phyloP scores from a whole-genome alignment of 305 asterid genomes.

The Nicotiana rustica region DNA sequence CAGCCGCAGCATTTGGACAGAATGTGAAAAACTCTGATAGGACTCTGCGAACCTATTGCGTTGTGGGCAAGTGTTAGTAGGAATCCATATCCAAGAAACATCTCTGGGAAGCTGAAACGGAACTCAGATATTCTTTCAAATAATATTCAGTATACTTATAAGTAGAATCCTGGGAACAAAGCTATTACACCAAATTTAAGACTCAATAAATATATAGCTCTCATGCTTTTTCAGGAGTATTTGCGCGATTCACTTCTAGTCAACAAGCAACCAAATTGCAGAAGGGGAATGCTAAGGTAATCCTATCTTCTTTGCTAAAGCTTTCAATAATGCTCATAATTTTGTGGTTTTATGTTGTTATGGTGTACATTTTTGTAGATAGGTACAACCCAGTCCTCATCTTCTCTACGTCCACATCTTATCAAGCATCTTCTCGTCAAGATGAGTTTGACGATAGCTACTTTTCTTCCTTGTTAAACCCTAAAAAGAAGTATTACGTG shows the following conservation, averaged over 20 bases:
- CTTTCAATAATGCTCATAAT: neutral
- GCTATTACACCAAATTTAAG: neutral
- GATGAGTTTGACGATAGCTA: neutral
- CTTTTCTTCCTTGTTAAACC: neutral
- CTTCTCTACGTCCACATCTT: neutral
- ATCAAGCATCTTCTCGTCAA: neutral
- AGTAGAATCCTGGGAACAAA: neutral
- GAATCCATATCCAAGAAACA: neutral
- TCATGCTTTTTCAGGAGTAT: neutral
- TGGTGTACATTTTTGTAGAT: neutral
- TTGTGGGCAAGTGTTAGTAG: constrained; percentile 26
- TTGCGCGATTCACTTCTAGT: neutral
- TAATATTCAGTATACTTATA: neutral
- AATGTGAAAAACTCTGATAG: constrained; percentile 58
- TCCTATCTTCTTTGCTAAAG: neutral
- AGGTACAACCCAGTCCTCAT: neutral
- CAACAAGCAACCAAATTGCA: neutral
- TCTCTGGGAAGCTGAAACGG: no score
- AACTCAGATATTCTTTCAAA: neutral
- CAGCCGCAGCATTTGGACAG: constrained; percentile 81
- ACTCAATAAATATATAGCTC: neutral
- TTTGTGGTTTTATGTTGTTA: no score
- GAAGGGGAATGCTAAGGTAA: neutral
- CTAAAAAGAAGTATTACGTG: no score
- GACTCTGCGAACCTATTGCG: constrained; percentile 57